phyloP scores from a whole-genome alignment of 805 yeast species.

The Nakazawaea peltata region DNA sequence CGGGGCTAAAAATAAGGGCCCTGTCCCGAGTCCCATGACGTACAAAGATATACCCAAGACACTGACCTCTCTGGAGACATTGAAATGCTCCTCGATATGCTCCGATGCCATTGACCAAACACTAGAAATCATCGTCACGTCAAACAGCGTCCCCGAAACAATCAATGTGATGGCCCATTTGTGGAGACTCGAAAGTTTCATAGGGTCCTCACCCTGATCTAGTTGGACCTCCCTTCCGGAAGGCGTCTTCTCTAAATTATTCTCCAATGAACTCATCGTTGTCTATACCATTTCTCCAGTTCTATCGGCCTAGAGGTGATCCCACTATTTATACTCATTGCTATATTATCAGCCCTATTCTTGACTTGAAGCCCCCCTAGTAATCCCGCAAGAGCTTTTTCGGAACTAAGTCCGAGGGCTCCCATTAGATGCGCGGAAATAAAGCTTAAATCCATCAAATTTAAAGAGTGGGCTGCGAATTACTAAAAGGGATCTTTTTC shows the following conservation, averaged over 20 bases:
- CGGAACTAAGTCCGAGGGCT: too few species aligned
- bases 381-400: too few species aligned
- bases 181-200: constrained; percentile 30
- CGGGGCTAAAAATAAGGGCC: constrained; percentile 57
- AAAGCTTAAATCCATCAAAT: too few species aligned
- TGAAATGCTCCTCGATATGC: constrained; percentile 37
- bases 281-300: too few species aligned
- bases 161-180: constrained; percentile 52
- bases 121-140: constrained; percentile 64
- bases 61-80: constrained; percentile 50
- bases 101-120: constrained; percentile 56
- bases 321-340: too few species aligned
- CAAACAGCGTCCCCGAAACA: constrained; percentile 47
- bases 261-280: not conserved
- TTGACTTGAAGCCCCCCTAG: too few species aligned
- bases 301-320: too few species aligned
- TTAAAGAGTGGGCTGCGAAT: too few species aligned
- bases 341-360: too few species aligned
- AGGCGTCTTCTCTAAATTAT: constrained; percentile 1
- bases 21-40: constrained; percentile 56
- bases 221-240: constrained; percentile 1
- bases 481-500: too few species aligned
- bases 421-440: too few species aligned
- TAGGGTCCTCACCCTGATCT: constrained; percentile 6
- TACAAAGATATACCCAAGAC: constrained; percentile 50